Evolutionary conservation across 306 rosid genomes (phyloP), one percentile per base, ranked within the genome.

Genomic region (Pterocarpus macrocarpus): DNA sequence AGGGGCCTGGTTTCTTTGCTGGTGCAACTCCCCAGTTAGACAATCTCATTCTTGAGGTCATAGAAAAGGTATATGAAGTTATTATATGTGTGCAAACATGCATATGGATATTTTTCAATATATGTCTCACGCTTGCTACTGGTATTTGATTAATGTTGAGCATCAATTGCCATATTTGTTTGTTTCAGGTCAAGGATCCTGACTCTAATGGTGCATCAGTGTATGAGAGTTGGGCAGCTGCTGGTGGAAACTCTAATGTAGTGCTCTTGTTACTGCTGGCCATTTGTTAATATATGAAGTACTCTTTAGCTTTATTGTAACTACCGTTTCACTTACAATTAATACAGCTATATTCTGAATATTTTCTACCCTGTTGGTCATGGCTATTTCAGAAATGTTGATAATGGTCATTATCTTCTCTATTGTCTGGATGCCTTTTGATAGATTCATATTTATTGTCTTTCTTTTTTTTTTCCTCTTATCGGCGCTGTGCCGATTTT

Each of bases 21-120:
- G 85, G 97, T 38, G 87, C 99, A 1, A 93, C 98, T 80, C 99
- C 99, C 87, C 99, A 95, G 85, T 89, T 95, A 17, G 99, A 95
- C 84, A 86, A 66, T 81, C 94, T 95, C 75, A 71, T 95, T 74
- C 84, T 78, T 49, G 97, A 95, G 89, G 91, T 93, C 83, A 90
- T 87, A 28, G 86, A 86, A 79, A 87, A 83, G 98, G 99, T 95
- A 82, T 53, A 28, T 43, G 13, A 73, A 59, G 9, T 45, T 44
- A 56, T 61, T 8, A 32, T 56, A 67, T 11, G 33, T 16, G 28
- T 8, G 9, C 53, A 70, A 22, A 22, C 28, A 22, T 22, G 28
- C 28, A 22, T 22, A 22, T 22, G 28, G 1, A 16, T 28, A 7
- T 14, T 76, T 47, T 9, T 58, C 39, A 22, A 22, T 0, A 36